phyloP scores from a whole-genome alignment of 2,329 filamentous ascomycete species.

The Apiospora koreana region DNA sequence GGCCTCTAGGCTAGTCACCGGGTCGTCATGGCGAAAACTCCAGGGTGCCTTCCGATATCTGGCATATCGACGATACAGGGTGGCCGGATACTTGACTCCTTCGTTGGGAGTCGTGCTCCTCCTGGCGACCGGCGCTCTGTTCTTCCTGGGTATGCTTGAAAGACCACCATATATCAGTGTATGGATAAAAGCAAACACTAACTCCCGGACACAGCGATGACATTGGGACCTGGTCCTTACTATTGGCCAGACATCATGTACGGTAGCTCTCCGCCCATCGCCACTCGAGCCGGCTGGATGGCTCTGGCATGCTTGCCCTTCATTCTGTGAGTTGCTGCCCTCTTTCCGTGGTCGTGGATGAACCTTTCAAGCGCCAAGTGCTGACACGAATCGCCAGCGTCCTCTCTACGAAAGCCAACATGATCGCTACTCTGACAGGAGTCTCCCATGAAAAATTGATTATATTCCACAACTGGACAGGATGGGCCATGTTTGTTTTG shows the following conservation, averaged over 20 bases:
- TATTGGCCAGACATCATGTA: slow-evolving; percentile 55
- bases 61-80: slow-evolving; percentile 39
- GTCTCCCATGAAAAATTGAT: slow-evolving; percentile 59
- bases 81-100: slow-evolving; percentile 42
- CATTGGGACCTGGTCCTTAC: slow-evolving; percentile 51
- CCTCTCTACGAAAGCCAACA: slow-evolving; percentile 55
- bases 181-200: slow-evolving; percentile 14
- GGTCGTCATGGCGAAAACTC: slow-evolving; percentile 30
- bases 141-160: slow-evolving; percentile 41
- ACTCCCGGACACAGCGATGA: slow-evolving; percentile 38
- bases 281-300: slow-evolving; percentile 54
- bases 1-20: slow-evolving; percentile 31
- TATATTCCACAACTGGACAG: slow-evolving; percentile 55
- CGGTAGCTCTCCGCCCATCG: slow-evolving; percentile 54
- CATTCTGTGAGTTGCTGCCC: slow-evolving; percentile 36
- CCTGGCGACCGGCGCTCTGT: slow-evolving; percentile 40
- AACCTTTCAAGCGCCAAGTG: slow-evolving; percentile 7
- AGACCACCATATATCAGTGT: slow-evolving; percentile 16
- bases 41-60: slow-evolving; percentile 41
- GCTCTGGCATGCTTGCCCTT: slow-evolving; percentile 53
- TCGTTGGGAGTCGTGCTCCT: slow-evolving; percentile 46
- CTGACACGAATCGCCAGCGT: slow-evolving; percentile 27
- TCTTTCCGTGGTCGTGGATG: not conserved
- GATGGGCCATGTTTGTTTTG: slow-evolving; percentile 57
- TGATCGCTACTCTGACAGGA: slow-evolving; percentile 54